Evolutionary conservation across 2,329 filamentous ascomycete species (phyloP), one percentile per base, ranked within the genome.

Genomic region (Coniochaeta sp.): DNA sequence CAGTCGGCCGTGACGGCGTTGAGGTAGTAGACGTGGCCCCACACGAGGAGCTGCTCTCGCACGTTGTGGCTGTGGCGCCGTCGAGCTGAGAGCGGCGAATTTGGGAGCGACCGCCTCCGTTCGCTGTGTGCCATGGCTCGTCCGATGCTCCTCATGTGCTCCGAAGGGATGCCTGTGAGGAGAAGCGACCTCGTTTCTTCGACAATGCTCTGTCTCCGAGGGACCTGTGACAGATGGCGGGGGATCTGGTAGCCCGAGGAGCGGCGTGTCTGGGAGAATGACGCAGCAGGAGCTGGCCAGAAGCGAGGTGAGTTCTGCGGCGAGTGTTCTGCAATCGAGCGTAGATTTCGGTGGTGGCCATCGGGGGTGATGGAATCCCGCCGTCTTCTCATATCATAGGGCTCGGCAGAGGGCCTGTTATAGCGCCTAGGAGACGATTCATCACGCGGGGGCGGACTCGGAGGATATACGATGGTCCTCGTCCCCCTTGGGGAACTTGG

Each of bases 1-100:
- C 75, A 77, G 60, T 80, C 76, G 36, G 78, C 76, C 10, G 73
- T 76, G 54, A 70, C 66, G 7, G 66, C 64, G 61, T 79, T 75
- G 44, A 71, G 70, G n/a, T 76, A 71, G 61, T 77, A 78, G 26
- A 74, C 66, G 54, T 72, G 69, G 1, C 75, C 76, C 73, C 75
- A 79, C 4, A 71, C 71, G 36, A 73, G 71, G 9, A 80, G 70
- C 54, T 73, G 71, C 4, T 74, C 67, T 28, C 70, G 73, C 12
- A 71, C 63, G 19, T 59, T 50, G n/a, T 62, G 47, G 64, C 64
- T 68, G 58, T 56, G 62, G n/a, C 66, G 65, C 30, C 67, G 64
- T 1, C 26, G 38, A 24, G 58, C 40, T 19, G 58, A 60, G 34
- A 58, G 57, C 24, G 40, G 58, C 16, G 59, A 55, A 36, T 58